Percentiles rank a stretch among this genome's conserved stretches.
These are phyloP conservation scores for Leucocoprinus leucothites DNA, from an alignment of 768 basidiomycete species.

Conservation along the genomic window DNA sequence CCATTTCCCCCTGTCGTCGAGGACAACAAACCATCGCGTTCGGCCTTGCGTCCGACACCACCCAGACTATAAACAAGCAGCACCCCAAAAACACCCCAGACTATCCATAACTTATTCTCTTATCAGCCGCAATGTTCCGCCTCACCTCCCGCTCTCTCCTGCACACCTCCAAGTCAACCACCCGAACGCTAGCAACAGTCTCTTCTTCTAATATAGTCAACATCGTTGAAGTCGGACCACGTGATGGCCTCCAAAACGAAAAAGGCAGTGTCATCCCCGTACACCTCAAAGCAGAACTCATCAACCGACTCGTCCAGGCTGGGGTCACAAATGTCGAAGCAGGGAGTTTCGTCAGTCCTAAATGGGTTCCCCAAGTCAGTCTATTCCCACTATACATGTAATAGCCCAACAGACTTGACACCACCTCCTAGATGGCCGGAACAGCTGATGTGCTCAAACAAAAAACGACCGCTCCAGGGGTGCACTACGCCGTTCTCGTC, in stretches of 20 bases:
- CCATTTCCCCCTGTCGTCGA: not conserved
- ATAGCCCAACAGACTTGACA: not conserved
- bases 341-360: slow-evolving; percentile 90
- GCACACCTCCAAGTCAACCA: not conserved
- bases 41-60: slow-evolving; percentile 3
- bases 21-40: not conserved
- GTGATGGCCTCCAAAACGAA: slow-evolving; percentile 93
- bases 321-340: slow-evolving; percentile 74
- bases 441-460: slow-evolving; percentile 68
- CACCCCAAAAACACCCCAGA: too few relatives aligned
- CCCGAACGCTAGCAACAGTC: slow-evolving; percentile 14
- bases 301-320: slow-evolving; percentile 67
- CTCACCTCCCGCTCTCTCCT: not conserved
- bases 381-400: too few relatives aligned
- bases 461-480: slow-evolving; percentile 43
- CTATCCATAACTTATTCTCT: not conserved
- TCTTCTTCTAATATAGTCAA: slow-evolving; percentile 42
- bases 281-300: slow-evolving; percentile 73
- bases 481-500: slow-evolving; percentile 75
- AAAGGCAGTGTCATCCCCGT: slow-evolving; percentile 61
- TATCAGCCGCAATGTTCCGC: slow-evolving; percentile 10
- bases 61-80: not conserved
- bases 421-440: slow-evolving; percentile 72
- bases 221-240: slow-evolving; percentile 88
- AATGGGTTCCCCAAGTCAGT: slow-evolving; percentile 88